Conservation (phyloP, 768 basidiomycete species). For the Pleurotus cornucopiae region DNA sequence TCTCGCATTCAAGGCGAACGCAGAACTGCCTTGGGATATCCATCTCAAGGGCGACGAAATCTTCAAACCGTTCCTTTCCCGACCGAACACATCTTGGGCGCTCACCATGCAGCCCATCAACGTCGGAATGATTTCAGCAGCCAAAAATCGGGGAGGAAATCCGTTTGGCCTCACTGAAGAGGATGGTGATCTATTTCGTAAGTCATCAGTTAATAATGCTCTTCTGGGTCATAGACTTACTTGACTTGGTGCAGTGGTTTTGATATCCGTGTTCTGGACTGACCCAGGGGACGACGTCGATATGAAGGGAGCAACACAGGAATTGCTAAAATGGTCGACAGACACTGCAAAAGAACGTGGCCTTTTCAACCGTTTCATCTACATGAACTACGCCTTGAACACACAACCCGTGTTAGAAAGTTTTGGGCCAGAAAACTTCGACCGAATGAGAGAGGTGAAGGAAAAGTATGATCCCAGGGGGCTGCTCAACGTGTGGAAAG, state of each 20-base stretch:
- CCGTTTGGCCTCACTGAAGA: constrained; percentile 1
- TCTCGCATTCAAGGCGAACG: not conserved
- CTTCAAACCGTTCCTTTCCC: not conserved
- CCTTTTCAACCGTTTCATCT: constrained; percentile 7
- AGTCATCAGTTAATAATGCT: not conserved
- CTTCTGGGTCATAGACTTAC: not conserved
- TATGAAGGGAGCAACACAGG: not conserved
- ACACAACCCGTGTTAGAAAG: not conserved
- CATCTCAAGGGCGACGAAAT: not conserved
- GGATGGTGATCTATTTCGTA: constrained; percentile 11
- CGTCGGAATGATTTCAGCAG: constrained; percentile 2
- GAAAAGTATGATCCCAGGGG: not conserved
- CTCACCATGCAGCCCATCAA: constrained; percentile 2
- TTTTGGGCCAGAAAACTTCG: not conserved
- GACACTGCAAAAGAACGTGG: constrained; percentile 6
- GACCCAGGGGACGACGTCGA: constrained; percentile 8
- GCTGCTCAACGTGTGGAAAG: not conserved
- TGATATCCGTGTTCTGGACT: constrained; percentile 6
- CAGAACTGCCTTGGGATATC: not conserved
- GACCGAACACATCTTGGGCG: not conserved
- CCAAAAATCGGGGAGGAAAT: constrained; percentile 7
- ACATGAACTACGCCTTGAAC: constrained; percentile 8
- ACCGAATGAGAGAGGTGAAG: not conserved
- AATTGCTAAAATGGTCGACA: constrained; percentile 1
- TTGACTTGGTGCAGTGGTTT: not conserved